These are phyloP conservation scores for Aciculosporium take DNA, from an alignment of 2,329 filamentous ascomycete genomes.

Conservation along the genomic window DNA sequence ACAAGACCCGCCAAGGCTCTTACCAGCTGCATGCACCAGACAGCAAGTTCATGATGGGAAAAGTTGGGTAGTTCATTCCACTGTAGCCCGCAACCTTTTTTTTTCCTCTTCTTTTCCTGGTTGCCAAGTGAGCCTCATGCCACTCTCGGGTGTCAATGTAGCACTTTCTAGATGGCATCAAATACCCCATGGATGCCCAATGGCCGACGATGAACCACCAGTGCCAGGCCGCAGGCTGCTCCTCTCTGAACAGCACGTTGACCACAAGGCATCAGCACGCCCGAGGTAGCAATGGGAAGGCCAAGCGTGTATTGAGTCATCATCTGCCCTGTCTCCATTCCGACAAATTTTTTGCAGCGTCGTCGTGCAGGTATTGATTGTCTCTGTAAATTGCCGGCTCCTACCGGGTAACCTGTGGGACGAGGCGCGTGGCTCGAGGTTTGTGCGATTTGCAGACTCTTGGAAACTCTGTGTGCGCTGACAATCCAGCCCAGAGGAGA, in stretches of 20 bases:
- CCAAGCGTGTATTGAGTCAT: background rate
- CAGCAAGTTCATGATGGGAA: background rate
- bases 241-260: background rate
- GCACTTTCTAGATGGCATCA: background rate
- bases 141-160: background rate
- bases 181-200: background rate
- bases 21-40: background rate
- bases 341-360: too few relatives aligned
- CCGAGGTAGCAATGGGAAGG: background rate
- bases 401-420: too few relatives aligned
- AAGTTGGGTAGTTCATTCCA: background rate
- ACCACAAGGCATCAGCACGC: background rate
- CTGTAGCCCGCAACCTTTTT: too few relatives aligned
- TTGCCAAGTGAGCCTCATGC: background rate
- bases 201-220: background rate
- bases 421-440: too few relatives aligned
- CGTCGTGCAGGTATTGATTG: too few relatives aligned
- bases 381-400: too few relatives aligned
- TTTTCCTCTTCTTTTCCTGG: background rate
- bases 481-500: too few relatives aligned
- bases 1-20: too few relatives aligned
- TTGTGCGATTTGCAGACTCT: too few relatives aligned
- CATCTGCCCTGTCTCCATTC: too few relatives aligned
- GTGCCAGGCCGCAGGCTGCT: too few relatives aligned
- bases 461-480: too few relatives aligned